These are phyloP conservation scores for Annulohypoxylon truncatum DNA, from an alignment of 2,329 filamentous ascomycete genomes.

Conservation along the genomic window DNA sequence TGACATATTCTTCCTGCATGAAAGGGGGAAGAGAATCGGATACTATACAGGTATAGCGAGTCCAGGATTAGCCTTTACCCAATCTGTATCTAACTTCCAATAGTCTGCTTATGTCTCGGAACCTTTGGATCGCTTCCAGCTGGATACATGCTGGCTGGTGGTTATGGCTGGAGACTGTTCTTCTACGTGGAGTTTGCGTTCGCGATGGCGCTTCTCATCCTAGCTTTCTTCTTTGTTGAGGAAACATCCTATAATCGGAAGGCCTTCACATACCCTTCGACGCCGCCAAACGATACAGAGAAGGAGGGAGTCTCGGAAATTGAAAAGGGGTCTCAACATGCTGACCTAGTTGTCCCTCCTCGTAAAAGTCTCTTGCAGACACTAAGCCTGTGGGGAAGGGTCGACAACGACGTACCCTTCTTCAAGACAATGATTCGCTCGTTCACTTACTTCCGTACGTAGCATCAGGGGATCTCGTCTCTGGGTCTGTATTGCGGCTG, in stretches of 20 bases:
- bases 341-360: constrained; percentile 41
- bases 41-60: constrained; percentile 63
- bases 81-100: constrained; percentile 15
- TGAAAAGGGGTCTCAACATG: constrained; percentile 22
- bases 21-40: constrained; percentile 65
- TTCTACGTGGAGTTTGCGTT: constrained; percentile 72
- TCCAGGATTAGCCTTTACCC: background rate
- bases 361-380: constrained; percentile 56
- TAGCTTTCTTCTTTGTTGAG: constrained; percentile 65
- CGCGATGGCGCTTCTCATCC: constrained; percentile 55
- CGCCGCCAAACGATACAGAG: constrained; percentile 41
- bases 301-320: constrained; percentile 39
- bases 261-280: constrained; percentile 27
- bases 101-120: constrained; percentile 67
- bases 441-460: constrained; percentile 55
- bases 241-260: constrained; percentile 60
- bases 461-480: constrained; percentile 22
- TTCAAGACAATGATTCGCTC: constrained; percentile 57
- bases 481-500: background rate
- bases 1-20: constrained; percentile 60
- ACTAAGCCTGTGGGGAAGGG: constrained; percentile 54
- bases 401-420: constrained; percentile 56
- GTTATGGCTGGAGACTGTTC: constrained; percentile 69
- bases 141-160: constrained; percentile 69
- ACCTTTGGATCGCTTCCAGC: constrained; percentile 68